Evolutionary conservation across 768 basidiomycete genomes (phyloP).

Genomic region (Suillus subluteus): DNA sequence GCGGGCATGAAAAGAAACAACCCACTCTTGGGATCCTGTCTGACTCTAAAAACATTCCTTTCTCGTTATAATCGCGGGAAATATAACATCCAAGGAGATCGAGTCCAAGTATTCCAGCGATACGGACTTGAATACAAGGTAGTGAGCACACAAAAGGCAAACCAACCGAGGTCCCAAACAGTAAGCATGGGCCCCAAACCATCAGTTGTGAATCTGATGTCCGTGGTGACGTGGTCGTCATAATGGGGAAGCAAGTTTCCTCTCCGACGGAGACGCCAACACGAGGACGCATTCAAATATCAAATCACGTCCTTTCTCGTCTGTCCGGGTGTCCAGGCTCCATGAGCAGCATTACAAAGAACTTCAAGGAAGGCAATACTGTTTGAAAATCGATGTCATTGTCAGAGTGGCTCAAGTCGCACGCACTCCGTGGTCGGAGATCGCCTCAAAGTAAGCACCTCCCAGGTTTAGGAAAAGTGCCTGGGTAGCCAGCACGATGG

Average conservation of each 20-base stretch:
- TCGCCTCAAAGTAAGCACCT: conserved; percentile 67
- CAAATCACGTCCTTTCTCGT: conserved; percentile 31
- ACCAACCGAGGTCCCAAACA: neutral
- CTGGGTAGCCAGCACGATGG: conserved; percentile 15
- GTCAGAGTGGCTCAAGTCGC: conserved; percentile 56
- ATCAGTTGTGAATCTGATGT: neutral
- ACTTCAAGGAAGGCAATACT: conserved; percentile 50
- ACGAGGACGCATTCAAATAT: conserved; percentile 60
- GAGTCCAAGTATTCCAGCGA: conserved; percentile 34
- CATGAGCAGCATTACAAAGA: conserved; percentile 64
- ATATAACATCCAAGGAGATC: conserved; percentile 84
- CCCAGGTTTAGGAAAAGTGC: no score
- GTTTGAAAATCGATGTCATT: conserved; percentile 78
- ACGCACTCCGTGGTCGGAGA: conserved; percentile 33
- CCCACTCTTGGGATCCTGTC: conserved; percentile 89
- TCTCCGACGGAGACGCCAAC: conserved; percentile 42
- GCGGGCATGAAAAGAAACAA: neutral
- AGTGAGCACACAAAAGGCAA: conserved; percentile 69
- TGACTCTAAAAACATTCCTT: conserved; percentile 94
- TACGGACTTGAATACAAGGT: conserved; percentile 74
- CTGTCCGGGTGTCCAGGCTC: conserved; percentile 27
- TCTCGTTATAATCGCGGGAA: conserved; percentile 86
- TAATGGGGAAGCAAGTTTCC: conserved; percentile 49
- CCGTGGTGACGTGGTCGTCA: neutral
- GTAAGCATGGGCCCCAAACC: neutral